phyloP scores from a whole-genome alignment of 345 rosid species.

The Populus deltoides region DNA sequence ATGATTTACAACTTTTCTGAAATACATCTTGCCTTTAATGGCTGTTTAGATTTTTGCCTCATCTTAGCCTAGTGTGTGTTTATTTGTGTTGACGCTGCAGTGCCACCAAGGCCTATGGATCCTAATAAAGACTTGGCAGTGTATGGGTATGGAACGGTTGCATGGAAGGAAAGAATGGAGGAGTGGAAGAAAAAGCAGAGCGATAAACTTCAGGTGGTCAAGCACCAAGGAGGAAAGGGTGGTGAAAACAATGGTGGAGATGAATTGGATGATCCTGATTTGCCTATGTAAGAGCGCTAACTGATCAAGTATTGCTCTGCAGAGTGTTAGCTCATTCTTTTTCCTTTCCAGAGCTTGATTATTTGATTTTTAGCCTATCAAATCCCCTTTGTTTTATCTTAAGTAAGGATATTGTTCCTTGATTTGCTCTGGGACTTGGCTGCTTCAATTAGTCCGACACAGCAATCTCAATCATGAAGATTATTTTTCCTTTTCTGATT shows the following conservation, averaged over 20 bases:
- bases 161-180: constrained; percentile 92
- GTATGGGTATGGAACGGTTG: constrained; percentile 88
- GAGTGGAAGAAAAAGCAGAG: constrained; percentile 77
- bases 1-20: neutral
- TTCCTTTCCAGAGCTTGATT: neutral
- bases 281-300: constrained; percentile 58
- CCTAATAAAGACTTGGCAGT: constrained; percentile 81
- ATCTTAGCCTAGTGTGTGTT: constrained; percentile 2
- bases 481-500: neutral
- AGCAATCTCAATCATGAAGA: neutral
- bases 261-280: constrained; percentile 56
- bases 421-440: neutral
- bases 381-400: neutral
- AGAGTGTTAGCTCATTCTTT: neutral
- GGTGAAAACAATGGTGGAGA: constrained; percentile 34
- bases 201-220: constrained; percentile 63
- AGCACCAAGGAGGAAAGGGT: constrained; percentile 47
- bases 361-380: neutral
- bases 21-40: constrained; percentile 3
- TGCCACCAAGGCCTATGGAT: constrained; percentile 77
- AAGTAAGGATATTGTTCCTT: neutral
- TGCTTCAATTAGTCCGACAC: neutral
- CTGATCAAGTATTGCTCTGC: neutral
- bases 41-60: neutral
- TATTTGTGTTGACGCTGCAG: constrained; percentile 39